Base-by-base conservation (phyloP, 352 stramenopile species). In the Pythium brachiatum region DNA sequence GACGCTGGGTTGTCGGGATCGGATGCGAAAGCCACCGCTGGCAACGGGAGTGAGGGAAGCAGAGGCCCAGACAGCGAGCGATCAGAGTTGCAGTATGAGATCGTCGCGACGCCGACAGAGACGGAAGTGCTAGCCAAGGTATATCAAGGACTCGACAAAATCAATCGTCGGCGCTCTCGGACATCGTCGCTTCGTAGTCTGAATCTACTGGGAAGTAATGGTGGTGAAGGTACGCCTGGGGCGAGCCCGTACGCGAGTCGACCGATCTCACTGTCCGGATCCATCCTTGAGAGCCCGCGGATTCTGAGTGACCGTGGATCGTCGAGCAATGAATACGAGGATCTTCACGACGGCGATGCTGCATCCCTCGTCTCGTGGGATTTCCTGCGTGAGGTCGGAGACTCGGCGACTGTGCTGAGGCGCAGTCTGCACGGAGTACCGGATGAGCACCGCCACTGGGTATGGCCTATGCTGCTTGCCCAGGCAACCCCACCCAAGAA, bases 61-160 rank as follows among this genome's bases (percentile, higher is more conserved):
- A 50, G 56, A 62, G 2, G 60, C 68, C 18, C 48, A 70, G 16
- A 54, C 18, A 66, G 57, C 60, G 62, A 60, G 57, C 12, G 25
- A 8, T 63, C 53, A 5, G 55, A 73, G 27, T 68, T 78, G 43
- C 76, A 75, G 53, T 38, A 83, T 36, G 80, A 87, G 36, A 78
- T 89, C 36, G 81, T 88, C n/a, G 85, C 74, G 27, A 92, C 81
- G 13, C 79, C 81, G 15, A 86, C 81, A 18, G 76, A 92, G 53
- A 87, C 79, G 27, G 79, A 92, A 54, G 80, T 92, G 67, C 54
- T 90, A 9, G 79, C 68, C 1, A 88, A 82, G 57, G 73, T 90
- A 23, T 84, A 88, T 26, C 69, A 88, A 68, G 79, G 79, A 7
- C 83, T 90, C 53, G 83, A 69, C 68, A 89, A 82, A 61, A 88